Conservation (phyloP, 495 filamentous ascomycete species). For the Daldinia decipiens region DNA sequence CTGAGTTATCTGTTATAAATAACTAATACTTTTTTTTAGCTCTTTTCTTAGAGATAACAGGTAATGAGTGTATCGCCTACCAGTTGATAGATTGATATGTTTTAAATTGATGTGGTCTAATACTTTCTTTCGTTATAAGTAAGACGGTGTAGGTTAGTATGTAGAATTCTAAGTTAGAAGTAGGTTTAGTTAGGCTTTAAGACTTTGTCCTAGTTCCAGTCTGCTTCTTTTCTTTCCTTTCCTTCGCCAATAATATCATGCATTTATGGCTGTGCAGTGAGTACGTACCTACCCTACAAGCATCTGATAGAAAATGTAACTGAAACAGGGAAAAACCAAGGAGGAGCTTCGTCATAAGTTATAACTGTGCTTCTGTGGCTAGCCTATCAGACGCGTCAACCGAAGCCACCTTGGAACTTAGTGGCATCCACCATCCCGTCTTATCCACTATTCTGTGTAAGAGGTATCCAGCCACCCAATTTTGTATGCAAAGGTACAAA, state of each 20-base stretch:
- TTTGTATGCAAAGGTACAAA: too few species aligned
- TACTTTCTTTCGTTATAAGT: neutral
- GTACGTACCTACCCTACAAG: slow-evolving; percentile 14
- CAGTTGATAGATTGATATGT: slow-evolving; percentile 4
- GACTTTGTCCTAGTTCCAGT: neutral
- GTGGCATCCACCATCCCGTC: too few species aligned
- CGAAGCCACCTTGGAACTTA: neutral
- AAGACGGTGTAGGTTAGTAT: neutral
- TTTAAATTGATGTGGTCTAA: neutral
- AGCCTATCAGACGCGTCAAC: slow-evolving; percentile 2
- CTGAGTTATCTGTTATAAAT: neutral
- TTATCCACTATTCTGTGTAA: too few species aligned
- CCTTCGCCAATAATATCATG: neutral
- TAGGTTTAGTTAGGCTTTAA: neutral
- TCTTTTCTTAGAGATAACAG: neutral
- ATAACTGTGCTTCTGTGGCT: neutral
- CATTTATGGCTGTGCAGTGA: slow-evolving; percentile 21
- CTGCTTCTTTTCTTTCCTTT: neutral
- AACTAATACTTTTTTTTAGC: neutral
- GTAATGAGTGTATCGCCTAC: slow-evolving; percentile 5
- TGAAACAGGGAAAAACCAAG: neutral
- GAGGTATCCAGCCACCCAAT: too few species aligned
- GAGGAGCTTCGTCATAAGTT: slow-evolving; percentile 35
- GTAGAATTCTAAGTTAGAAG: neutral
- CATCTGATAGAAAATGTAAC: slow-evolving; percentile 28